Evolutionary conservation across 768 basidiomycete genomes (phyloP).

Genomic region (Hericium rajendrae): DNA sequence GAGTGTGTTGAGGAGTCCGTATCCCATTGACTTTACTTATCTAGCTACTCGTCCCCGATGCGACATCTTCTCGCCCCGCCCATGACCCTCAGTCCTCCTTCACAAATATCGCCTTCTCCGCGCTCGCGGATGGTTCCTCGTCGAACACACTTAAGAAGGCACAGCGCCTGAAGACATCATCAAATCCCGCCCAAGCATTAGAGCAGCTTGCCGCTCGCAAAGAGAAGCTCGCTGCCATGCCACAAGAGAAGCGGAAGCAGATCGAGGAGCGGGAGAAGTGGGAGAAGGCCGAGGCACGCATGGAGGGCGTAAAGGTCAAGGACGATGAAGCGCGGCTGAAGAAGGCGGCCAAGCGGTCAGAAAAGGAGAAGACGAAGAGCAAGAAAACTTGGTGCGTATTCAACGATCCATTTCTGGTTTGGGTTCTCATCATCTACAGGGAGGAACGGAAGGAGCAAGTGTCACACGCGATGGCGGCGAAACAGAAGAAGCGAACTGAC

Average conservation of each 20-base stretch:
- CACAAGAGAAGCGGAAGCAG: conserved; percentile 75
- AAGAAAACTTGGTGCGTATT: conserved; percentile 76
- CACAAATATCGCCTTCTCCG: conserved; percentile 66
- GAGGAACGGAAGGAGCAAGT: conserved; percentile 78
- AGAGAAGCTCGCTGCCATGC: conserved; percentile 63
- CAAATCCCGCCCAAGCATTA: conserved; percentile 82
- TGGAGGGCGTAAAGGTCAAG: conserved; percentile 85
- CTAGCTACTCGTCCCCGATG: conserved; percentile 64
- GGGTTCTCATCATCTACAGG: conserved; percentile 36
- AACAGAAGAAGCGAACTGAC: conserved; percentile 83
- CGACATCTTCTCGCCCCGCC: conserved; percentile 14
- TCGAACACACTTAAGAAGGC: conserved; percentile 30
- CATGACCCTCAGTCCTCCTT: conserved; percentile 22
- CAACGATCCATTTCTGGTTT: neutral
- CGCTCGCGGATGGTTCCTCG: conserved; percentile 37
- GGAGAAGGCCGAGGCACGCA: conserved; percentile 79
- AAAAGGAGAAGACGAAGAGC: conserved; percentile 80
- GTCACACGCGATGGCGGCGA: conserved; percentile 64
- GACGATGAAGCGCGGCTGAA: conserved; percentile 82
- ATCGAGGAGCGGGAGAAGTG: conserved; percentile 80
- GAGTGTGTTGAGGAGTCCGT: conserved; percentile 1
- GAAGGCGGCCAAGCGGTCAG: conserved; percentile 88
- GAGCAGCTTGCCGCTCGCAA: conserved; percentile 69
- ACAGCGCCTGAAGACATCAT: conserved; percentile 52
- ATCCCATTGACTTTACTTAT: conserved; percentile 30